Base-by-base conservation (phyloP, 2,329 filamentous ascomycete species). In the Fusarium coicis region DNA sequence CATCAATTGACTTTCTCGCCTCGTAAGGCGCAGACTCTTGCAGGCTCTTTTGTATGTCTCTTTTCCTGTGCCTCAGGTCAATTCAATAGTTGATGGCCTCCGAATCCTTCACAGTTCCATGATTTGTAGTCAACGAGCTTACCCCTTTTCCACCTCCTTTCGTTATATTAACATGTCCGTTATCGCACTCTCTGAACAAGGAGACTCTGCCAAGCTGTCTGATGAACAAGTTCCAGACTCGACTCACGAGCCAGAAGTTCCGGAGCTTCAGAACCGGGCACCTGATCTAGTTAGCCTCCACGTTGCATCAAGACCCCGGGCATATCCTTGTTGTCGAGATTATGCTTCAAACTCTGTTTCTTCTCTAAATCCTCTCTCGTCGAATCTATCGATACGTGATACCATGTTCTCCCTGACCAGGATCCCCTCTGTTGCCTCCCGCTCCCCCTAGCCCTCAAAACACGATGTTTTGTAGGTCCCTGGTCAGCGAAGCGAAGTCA, bases 341-440 rank as follows among this genome's bases (percentile, higher is more conserved):
- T 57, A 32, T 42, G 26, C 36, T 50, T 46, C 50, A 50, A 55
- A 68, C 49, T 63, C 64, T 67, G 40, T 47, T 53, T 44, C 46
- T 43, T 32, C 26, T 47, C 39, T 43, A 37, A 28, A 53, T 39
- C 34, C 7, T 37, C 30, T 50, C 34, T 50, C 47, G 18, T 23
- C n/a, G n/a, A 23, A 21, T 28, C 34, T 23, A 39, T 53, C 34
- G n/a, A 37, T 53, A 16, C 14, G 50, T 39, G 37, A 26, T 39
- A 53, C 26, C 36, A 28, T 28, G 32, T 30, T 53, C 26, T 59
- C 32, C 23, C n/a, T 37, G 6, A 37, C 64, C n/a, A 40, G 55
- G 57, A 68, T 56, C n/a, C n/a, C 56, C 23, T 64, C 37, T 55
- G n/a, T 37, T 40, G 14, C 50, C n/a, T 34, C 43, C 65, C 32